A percentile compares a stretch with the other conserved stretches of the same genome.
phyloP scores from a whole-genome alignment of 2,329 filamentous ascomycete species.

The Ophiocordyceps robertsii region DNA sequence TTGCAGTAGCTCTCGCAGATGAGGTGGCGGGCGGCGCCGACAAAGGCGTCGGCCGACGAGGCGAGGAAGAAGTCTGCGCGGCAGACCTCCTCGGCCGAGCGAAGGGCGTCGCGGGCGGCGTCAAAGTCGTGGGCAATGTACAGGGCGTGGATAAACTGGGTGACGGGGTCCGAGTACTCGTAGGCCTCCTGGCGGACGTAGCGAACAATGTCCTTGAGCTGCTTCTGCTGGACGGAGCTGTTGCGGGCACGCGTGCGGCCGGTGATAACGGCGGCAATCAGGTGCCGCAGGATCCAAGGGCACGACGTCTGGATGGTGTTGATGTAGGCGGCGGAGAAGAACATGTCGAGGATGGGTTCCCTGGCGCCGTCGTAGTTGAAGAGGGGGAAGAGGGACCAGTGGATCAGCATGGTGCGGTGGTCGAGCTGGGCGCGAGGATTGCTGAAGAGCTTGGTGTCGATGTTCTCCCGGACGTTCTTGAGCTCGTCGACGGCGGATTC shows the following conservation, averaged over 20 bases:
- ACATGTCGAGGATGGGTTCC: constrained; percentile 84
- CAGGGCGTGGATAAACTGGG: constrained; percentile 89
- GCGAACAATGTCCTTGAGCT: constrained; percentile 92
- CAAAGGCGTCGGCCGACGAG: constrained; percentile 71
- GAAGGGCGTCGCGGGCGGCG: constrained; percentile 80
- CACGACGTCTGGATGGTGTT: constrained; percentile 98
- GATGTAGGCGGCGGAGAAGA: constrained; percentile 96
- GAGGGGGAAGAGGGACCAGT: constrained; percentile 98
- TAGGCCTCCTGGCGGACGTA: constrained; percentile 95
- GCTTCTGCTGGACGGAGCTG: constrained; percentile 84
- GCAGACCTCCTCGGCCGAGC: constrained; percentile 79
- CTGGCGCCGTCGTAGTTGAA: constrained; percentile 93
- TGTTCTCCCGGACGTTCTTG: constrained; percentile 77
- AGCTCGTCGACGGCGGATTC: constrained; percentile 85
- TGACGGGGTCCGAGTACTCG: constrained; percentile 93
- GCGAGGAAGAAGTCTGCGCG: constrained; percentile 92
- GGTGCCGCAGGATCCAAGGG: constrained; percentile 91
- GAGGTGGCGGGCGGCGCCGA: constrained; percentile 86
- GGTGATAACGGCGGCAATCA: constrained; percentile 88
- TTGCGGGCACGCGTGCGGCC: constrained; percentile 74
- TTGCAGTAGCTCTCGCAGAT: constrained; percentile 99
- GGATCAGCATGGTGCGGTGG: constrained; percentile 92
- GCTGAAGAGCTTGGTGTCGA: constrained; percentile 91
- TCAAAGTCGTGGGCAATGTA: constrained; percentile 84
- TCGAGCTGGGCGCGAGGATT: constrained; percentile 91